These are phyloP conservation scores for Saccharomycopsis selenospora DNA, from an alignment of 805 yeast species.

Conservation along the genomic window DNA sequence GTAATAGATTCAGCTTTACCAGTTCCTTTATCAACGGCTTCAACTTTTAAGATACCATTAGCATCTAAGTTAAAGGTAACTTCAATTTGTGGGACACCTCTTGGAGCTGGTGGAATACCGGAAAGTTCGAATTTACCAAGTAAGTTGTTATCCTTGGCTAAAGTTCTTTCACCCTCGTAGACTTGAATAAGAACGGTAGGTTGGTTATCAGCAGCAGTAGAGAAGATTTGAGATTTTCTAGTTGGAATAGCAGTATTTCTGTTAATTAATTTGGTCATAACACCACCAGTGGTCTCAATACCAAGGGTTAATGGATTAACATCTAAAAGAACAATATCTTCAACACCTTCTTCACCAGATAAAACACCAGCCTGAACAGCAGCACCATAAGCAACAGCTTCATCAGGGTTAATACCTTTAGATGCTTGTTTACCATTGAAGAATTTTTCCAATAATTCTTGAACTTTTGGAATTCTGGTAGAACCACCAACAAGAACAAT, in stretches of 20 bases:
- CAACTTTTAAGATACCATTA: constrained; percentile 78
- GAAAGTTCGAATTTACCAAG: constrained; percentile 82
- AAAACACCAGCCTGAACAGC: constrained; percentile 98
- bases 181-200: constrained; percentile 93
- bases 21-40: constrained; percentile 89
- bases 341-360: constrained; percentile 92
- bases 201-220: constrained; percentile 95
- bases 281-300: constrained; percentile 96
- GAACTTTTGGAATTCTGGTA: constrained; percentile 98
- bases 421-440: constrained; percentile 94
- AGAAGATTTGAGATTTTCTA: constrained; percentile 88
- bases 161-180: constrained; percentile 92
- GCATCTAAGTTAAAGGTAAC: constrained; percentile 86
- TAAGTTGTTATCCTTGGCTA: constrained; percentile 87
- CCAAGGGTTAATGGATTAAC: constrained; percentile 92
- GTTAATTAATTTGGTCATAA: constrained; percentile 90
- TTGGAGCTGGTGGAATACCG: constrained; percentile 85
- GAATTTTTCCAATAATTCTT: constrained; percentile 81
- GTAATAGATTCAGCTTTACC: constrained; percentile 89
- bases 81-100: constrained; percentile 88
- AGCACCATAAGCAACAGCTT: constrained; percentile 99
- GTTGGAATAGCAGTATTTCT: constrained; percentile 96
- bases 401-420: constrained; percentile 98
- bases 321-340: constrained; percentile 82
- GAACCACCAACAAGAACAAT: constrained; percentile 98